These are phyloP conservation scores for Colletotrichum echinochloae DNA, from an alignment of 2,329 filamentous ascomycete genomes.

Conservation along the genomic window DNA sequence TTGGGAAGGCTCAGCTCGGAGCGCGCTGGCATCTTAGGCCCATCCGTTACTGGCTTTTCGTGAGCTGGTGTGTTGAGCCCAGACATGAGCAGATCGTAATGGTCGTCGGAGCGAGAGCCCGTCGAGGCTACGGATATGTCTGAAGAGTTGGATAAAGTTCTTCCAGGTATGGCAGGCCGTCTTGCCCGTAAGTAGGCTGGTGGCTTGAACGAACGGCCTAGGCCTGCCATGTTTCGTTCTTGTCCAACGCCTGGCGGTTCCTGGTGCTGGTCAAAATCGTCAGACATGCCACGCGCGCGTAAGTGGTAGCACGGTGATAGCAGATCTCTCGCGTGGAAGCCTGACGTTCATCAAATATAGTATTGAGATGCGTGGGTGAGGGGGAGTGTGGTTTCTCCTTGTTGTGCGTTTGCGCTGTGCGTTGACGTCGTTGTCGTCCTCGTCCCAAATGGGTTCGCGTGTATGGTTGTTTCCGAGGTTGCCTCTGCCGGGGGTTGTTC, in stretches of 20 bases:
- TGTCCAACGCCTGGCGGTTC: conserved; percentile 3
- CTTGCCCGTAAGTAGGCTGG: conserved; percentile 57
- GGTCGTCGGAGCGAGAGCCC: conserved; percentile 44
- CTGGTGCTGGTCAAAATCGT: not conserved
- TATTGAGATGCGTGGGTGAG: not conserved
- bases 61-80: conserved; percentile 43
- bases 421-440: not conserved
- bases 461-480: not conserved
- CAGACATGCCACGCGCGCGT: conserved; percentile 9
- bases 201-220: conserved; percentile 63
- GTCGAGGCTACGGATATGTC: conserved; percentile 56
- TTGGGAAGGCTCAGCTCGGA: conserved; percentile 16
- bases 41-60: conserved; percentile 27
- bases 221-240: conserved; percentile 56
- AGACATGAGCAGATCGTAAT: conserved; percentile 52
- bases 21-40: conserved; percentile 10
- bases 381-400: not conserved
- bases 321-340: not conserved
- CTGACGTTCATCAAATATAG: not conserved
- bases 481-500: not conserved
- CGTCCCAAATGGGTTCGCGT: not conserved
- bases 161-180: conserved; percentile 58
- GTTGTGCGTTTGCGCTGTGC: not conserved
- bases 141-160: conserved; percentile 61
- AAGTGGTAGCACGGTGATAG: not conserved